A percentile compares a stretch with the other conserved stretches of the same genome.
Evolutionary conservation across 2,329 filamentous ascomycete genomes (phyloP).

Genomic region (Aspergillus tanneri): DNA sequence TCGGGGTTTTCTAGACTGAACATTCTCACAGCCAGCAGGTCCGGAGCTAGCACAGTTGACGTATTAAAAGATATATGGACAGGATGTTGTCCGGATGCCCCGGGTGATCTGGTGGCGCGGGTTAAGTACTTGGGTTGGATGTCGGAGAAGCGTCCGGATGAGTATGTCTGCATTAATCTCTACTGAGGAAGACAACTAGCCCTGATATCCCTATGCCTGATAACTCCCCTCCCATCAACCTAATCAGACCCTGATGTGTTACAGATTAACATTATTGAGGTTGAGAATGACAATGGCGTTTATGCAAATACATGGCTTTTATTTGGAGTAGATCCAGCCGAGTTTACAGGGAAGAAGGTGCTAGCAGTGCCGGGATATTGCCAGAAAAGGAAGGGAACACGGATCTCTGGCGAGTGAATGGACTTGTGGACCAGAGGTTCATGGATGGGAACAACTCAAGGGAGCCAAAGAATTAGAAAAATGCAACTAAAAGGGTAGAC

Average conservation of each 20-base stretch:
- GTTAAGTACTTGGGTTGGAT: constrained; percentile 23
- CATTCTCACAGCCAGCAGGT: constrained; percentile 20
- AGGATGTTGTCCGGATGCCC: constrained; percentile 7
- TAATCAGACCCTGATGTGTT: constrained; percentile 41
- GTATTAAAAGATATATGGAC: constrained; percentile 19
- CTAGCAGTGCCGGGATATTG: constrained; percentile 47
- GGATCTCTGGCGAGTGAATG: constrained; percentile 38
- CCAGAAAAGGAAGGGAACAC: constrained; percentile 39
- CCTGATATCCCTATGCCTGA: background rate
- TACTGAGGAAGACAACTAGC: too few relatives aligned
- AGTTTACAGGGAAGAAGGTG: constrained; percentile 43
- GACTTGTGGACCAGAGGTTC: constrained; percentile 19
- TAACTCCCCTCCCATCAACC: too few relatives aligned
- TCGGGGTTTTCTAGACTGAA: constrained; percentile 1
- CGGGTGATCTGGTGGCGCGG: constrained; percentile 14
- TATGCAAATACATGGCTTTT: constrained; percentile 37
- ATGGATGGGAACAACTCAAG: background rate
- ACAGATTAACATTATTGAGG: constrained; percentile 46
- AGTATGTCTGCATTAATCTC: constrained; percentile 6
- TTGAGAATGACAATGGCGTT: constrained; percentile 35
- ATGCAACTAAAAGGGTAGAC: background rate
- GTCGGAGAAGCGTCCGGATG: constrained; percentile 12
- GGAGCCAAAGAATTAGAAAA: background rate
- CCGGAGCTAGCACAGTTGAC: constrained; percentile 19
- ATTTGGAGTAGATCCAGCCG: constrained; percentile 37